Base-by-base conservation (phyloP, 306 rosid genomes). In the Trichosanthes cucumerina region DNA sequence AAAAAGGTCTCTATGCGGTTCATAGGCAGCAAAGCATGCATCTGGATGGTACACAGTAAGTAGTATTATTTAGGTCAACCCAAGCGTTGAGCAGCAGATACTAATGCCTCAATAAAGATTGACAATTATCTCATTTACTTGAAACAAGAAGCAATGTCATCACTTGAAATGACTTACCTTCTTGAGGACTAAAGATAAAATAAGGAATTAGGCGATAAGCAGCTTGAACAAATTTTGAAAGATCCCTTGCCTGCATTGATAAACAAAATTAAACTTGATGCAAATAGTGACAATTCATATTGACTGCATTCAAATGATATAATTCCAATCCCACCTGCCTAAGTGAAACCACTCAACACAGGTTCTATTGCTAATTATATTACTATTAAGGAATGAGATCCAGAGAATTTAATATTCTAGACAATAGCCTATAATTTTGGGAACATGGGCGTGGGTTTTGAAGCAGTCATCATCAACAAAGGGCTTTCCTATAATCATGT, bases 101-200 rank as follows among this genome's bases (percentile, higher is more conserved):
- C 24, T 28, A 72, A 72, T 47, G 12, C 41, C 58, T 14, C 77
- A 49, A 49, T 7, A 49, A 73, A 31, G 60, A 73, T 49, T 9
- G 8, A 28, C 26, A 73, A 13, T 28, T 73, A 16, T 74, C 77
- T 15, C 23, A 74, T 74, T 72, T 50, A 50, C 23, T 72, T 24
- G 52, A 38, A 60, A 50, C 39, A 43, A 53, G 23, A 76, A 76
- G 66, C 7, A 75, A 70, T 39, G 24, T 50, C 78, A 64, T 68
- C 50, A 38, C 46, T 79, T 54, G 72, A 65, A 80, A 47, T 63
- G 75, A 80, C 82, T 66, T 49, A 95, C 97, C 98, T 92, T 95
- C 98, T 88, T 95, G 96, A 79, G 97, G 87, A 82, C 85, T 92
- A 77, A 95, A 91, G 82, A 92, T 87, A 84, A 95, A 95, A 86